These are phyloP conservation scores for Juglanconis oblonga DNA, from an alignment of 2,329 filamentous ascomycete species.

Conservation along the genomic window DNA sequence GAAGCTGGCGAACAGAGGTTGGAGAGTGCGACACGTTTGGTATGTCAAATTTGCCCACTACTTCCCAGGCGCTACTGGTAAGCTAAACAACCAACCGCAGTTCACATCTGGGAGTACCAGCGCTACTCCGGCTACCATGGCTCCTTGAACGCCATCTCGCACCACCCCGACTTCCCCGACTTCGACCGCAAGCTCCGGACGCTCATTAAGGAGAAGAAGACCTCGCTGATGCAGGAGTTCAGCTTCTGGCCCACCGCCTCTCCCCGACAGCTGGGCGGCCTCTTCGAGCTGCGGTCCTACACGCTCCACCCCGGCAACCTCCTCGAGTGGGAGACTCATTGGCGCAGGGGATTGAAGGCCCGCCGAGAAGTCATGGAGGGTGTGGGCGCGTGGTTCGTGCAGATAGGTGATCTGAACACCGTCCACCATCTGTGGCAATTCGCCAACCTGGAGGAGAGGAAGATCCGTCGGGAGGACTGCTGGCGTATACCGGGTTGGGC, in stretches of 20 bases:
- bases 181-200: slow-evolving; percentile 83
- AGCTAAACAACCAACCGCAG: slow-evolving; percentile 43
- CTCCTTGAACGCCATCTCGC: slow-evolving; percentile 79
- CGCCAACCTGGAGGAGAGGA: slow-evolving; percentile 91
- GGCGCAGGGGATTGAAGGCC: slow-evolving; percentile 87
- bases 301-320: slow-evolving; percentile 93
- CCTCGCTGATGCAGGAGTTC: slow-evolving; percentile 98
- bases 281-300: slow-evolving; percentile 96
- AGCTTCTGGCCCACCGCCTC: slow-evolving; percentile 98
- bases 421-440: slow-evolving; percentile 99
- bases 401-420: slow-evolving; percentile 95
- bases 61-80: background rate
- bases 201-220: slow-evolving; percentile 81
- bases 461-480: slow-evolving; percentile 85
- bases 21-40: slow-evolving; percentile 96
- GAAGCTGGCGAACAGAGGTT: slow-evolving; percentile 97
- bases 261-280: slow-evolving; percentile 81
- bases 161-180: slow-evolving; percentile 76
- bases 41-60: slow-evolving; percentile 40
- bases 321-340: slow-evolving; percentile 98
- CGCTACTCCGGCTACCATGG: slow-evolving; percentile 94
- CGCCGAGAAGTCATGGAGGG: slow-evolving; percentile 97
- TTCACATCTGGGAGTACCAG: slow-evolving; percentile 99
- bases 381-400: slow-evolving; percentile 96
- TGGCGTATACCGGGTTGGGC: slow-evolving; percentile 96